A percentile compares a stretch with the other conserved stretches of the same genome.
Conservation (phyloP, 1,284 basidiomycete species). For the Irpex sp. region DNA sequence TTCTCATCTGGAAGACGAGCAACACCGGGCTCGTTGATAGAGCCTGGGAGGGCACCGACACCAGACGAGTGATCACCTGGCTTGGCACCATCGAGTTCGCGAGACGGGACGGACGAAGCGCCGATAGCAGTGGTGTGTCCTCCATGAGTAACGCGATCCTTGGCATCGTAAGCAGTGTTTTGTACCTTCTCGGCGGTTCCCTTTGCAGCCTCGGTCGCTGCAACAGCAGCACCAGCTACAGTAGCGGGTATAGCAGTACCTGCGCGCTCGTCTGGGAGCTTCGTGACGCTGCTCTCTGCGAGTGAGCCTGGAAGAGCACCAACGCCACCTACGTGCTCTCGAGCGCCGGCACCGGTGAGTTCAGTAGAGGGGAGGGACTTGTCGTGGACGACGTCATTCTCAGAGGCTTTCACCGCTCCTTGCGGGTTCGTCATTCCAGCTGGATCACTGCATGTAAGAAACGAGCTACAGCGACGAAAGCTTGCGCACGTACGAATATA, state of each 20-base stretch:
- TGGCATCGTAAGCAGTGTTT: not conserved
- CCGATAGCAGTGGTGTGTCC: not conserved
- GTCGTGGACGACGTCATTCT: slow-evolving; percentile 23
- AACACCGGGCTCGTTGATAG: slow-evolving; percentile 21
- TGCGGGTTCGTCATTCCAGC: slow-evolving; percentile 7
- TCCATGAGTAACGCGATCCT: not conserved
- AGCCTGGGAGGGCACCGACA: slow-evolving; percentile 29
- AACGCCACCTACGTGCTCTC: slow-evolving; percentile 31
- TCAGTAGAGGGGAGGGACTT: slow-evolving; percentile 26
- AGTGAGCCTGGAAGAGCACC: slow-evolving; percentile 35
- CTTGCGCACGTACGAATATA: slow-evolving; percentile 24
- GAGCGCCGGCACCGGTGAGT: slow-evolving; percentile 21
- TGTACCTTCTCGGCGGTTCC: not conserved
- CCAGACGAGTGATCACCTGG: slow-evolving; percentile 16
- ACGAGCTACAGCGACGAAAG: not conserved
- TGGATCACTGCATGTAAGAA: no score
- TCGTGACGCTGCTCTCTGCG: slow-evolving; percentile 34
- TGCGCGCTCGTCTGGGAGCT: slow-evolving; percentile 35
- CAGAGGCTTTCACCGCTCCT: slow-evolving; percentile 21
- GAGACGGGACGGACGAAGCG: slow-evolving; percentile 11
- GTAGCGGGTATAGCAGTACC: slow-evolving; percentile 11
- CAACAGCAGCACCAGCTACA: slow-evolving; percentile 12
- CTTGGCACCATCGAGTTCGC: slow-evolving; percentile 8
- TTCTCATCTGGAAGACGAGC: slow-evolving; percentile 27
- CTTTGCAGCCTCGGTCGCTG: slow-evolving; percentile 5